phyloP scores from a whole-genome alignment of 139 green algal genomes.

The Trebouxia sp. region DNA sequence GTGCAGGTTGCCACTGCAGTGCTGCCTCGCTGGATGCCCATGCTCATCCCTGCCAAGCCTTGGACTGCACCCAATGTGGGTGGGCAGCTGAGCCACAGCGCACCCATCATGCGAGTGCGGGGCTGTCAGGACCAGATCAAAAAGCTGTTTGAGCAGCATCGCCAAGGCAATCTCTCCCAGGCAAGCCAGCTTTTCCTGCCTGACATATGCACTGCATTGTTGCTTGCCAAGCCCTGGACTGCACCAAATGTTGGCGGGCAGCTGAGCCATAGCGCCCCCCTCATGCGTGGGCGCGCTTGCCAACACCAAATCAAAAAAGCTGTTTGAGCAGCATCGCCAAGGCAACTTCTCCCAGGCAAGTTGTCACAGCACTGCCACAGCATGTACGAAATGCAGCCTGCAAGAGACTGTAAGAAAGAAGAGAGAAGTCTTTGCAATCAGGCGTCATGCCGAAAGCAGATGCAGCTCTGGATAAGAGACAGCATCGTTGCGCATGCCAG shows the following conservation, averaged over 20 bases:
- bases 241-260: slow-evolving; percentile 61
- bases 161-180: background rate
- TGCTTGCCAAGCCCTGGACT: slow-evolving; percentile 68
- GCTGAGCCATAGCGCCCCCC: slow-evolving; percentile 48
- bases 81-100: slow-evolving; percentile 60
- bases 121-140: slow-evolving; percentile 38
- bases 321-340: slow-evolving; percentile 28
- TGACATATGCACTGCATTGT: background rate
- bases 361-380: no score
- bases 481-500: no score
- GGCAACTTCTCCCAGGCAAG: background rate
- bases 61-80: slow-evolving; percentile 66
- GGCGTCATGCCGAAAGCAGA: no score
- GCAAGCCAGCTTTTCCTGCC: background rate
- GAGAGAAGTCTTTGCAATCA: no score
- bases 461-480: no score
- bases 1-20: background rate
- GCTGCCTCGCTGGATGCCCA: slow-evolving; percentile 59
- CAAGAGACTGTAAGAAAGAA: no score
- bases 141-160: slow-evolving; percentile 35
- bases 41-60: slow-evolving; percentile 75
- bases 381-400: no score
- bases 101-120: slow-evolving; percentile 57
- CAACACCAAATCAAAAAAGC: slow-evolving; percentile 35
- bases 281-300: slow-evolving; percentile 59